Percentiles rank a stretch among this genome's conserved stretches.
Conservation (phyloP, 2,329 filamentous ascomycete genomes). For the Scytalidium lignicola region DNA sequence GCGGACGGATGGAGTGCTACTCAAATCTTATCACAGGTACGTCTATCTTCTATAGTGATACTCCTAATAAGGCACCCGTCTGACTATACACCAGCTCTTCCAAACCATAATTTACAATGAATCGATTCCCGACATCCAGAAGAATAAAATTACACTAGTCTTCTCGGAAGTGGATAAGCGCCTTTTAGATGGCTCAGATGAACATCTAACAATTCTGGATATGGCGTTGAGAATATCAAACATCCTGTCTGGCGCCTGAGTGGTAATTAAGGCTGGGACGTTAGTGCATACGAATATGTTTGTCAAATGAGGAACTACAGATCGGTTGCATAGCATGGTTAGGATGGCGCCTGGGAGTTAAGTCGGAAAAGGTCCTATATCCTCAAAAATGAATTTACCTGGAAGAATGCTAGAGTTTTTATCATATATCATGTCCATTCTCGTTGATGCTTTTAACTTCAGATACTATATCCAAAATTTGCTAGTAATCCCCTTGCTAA, state of each 20-base stretch:
- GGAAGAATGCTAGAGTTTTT: too few species aligned
- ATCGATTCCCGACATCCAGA: conserved; percentile 74
- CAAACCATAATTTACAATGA: conserved; percentile 80
- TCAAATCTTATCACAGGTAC: conserved; percentile 77
- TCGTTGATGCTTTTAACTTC: too few species aligned
- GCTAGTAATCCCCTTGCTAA: too few species aligned
- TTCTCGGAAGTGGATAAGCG: conserved; percentile 96
- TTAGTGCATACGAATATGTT: too few species aligned
- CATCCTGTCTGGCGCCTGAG: conserved; percentile 44
- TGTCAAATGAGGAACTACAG: too few species aligned
- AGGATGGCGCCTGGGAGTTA: conserved; percentile 2
- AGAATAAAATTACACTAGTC: conserved; percentile 81
- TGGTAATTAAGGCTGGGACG: too few species aligned
- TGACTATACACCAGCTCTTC: conserved; percentile 56
- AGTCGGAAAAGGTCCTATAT: not conserved
- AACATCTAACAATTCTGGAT: conserved; percentile 88
- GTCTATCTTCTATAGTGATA: conserved; percentile 12
- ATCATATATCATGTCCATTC: too few species aligned
- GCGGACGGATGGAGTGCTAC: conserved; percentile 96
- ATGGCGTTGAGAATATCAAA: conserved; percentile 74
- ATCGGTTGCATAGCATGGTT: conserved; percentile 1
- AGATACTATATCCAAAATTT: too few species aligned
- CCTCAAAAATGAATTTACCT: too few species aligned
- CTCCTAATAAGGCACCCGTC: not conserved
- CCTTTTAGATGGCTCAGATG: conserved; percentile 88